phyloP scores from a whole-genome alignment of 2,329 filamentous ascomycete species.

The Neurospora sp. region DNA sequence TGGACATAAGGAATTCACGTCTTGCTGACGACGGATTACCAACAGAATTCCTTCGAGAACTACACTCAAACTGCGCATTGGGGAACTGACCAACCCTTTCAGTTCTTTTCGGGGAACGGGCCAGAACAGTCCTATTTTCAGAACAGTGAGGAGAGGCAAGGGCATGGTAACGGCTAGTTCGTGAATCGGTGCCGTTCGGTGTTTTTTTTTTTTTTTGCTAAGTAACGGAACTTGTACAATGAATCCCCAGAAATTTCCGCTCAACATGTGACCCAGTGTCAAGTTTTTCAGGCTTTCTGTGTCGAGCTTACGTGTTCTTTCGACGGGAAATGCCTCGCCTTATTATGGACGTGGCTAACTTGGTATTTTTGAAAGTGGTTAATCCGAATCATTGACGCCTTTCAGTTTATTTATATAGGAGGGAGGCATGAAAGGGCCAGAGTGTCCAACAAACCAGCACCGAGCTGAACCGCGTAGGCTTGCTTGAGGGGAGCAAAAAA shows the following conservation, averaged over 20 bases:
- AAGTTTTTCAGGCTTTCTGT: neutral
- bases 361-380: neutral
- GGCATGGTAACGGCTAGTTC: neutral
- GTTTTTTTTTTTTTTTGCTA: neutral
- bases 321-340: neutral
- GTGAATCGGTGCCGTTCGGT: neutral
- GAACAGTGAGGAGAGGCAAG: constrained; percentile 1
- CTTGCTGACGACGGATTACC: constrained; percentile 17
- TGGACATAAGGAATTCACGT: neutral
- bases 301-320: neutral
- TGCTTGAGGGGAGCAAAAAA: neutral
- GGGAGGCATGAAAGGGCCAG: neutral
- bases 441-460: neutral
- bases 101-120: constrained; percentile 34
- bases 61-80: constrained; percentile 46
- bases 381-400: neutral
- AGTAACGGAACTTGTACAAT: neutral
- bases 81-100: constrained; percentile 41
- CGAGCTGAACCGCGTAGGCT: neutral
- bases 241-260: neutral
- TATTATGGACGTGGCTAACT: neutral
- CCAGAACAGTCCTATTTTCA: neutral
- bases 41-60: constrained; percentile 45
- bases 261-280: neutral
- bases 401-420: neutral